phyloP scores from a whole-genome alignment of 2,329 filamentous ascomycete species.

The Aspergillus costaricaensis region DNA sequence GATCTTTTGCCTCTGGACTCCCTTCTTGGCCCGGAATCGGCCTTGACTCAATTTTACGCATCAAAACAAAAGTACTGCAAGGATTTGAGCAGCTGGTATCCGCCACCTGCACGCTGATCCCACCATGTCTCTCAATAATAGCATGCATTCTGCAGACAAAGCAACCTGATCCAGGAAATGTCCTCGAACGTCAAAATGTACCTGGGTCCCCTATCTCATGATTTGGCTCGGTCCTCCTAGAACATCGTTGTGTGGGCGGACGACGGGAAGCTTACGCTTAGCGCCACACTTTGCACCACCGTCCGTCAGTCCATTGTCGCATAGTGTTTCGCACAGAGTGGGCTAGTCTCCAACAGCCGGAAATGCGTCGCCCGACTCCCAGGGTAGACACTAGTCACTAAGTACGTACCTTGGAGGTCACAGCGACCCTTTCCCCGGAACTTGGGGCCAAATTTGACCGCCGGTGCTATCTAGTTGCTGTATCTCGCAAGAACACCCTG shows the following conservation, averaged over 20 bases:
- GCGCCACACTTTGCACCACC: slow-evolving; percentile 17
- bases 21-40: slow-evolving; percentile 8
- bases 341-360: slow-evolving; percentile 11
- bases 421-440: slow-evolving; percentile 15
- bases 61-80: slow-evolving; percentile 17
- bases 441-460: slow-evolving; percentile 17
- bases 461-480: slow-evolving; percentile 9
- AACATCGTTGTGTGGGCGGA: slow-evolving; percentile 12
- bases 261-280: slow-evolving; percentile 23
- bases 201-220: slow-evolving; percentile 9
- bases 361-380: slow-evolving; percentile 10
- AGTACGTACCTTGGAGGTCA: slow-evolving; percentile 15
- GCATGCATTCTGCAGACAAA: slow-evolving; percentile 16
- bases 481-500: slow-evolving; percentile 7
- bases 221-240: slow-evolving; percentile 17
- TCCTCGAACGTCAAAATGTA: slow-evolving; percentile 8
- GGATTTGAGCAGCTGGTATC: slow-evolving; percentile 16
- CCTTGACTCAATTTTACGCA: slow-evolving; percentile 13
- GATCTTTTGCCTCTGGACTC: slow-evolving; percentile 16
- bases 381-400: neutral
- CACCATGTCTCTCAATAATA: slow-evolving; percentile 13
- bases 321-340: slow-evolving; percentile 15
- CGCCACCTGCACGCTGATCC: slow-evolving; percentile 7
- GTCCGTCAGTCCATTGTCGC: slow-evolving; percentile 17
- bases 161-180: slow-evolving; percentile 16